Base-by-base conservation (phyloP, 2,329 filamentous ascomycete genomes). In the Neonectria hederae region DNA sequence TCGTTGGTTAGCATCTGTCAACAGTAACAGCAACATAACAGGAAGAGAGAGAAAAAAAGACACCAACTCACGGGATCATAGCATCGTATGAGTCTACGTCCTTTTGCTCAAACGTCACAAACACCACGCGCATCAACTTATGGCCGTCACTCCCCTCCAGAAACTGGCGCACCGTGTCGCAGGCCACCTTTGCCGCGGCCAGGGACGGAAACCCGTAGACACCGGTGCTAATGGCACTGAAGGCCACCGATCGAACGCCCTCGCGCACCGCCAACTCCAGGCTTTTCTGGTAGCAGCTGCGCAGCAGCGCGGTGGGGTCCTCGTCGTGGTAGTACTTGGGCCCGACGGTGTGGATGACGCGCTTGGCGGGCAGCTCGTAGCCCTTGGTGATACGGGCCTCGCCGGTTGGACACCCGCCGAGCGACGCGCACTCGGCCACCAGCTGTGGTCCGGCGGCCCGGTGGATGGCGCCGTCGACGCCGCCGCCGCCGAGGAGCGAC, bases 321-420 rank as follows among this genome's bases (percentile, higher is more conserved):
- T 77, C 73, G 17, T 69, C 43, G 0, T 72, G 70, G 56, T 81
- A 70, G 78, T 94, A 97, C 30, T 97, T 79, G 0, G 96, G 96
- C 0, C 96, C 96, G 4, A 97, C 95, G 19, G 96, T 89, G 78
- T 98, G 96, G 59, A 98, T 97, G 70, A 98, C 87, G 68, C 92
- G 89, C 62, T 87, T 85, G 73, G 89, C 91, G 0, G 94, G 94
- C 24, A 98, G 82, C 0, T 87, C 74, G 78, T 96, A 94, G 9
- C 89, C 95, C 38, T 81, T 77, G 0, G 96, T 97, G 74, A 97
- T 93, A 77, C 95, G 95, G 26, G 94, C 92, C 26, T 86, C 83
- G 54, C 96, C 95, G 0, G 92, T 95, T 2, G 70, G 77, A 77
- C 94, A 97, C 54, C 93, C 92, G 52, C 84, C 76, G 2, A 97